A percentile compares a stretch with the other conserved stretches of the same genome.
Evolutionary conservation across 352 stramenopile species (phyloP).

Genomic region (Phytophthora pisi): DNA sequence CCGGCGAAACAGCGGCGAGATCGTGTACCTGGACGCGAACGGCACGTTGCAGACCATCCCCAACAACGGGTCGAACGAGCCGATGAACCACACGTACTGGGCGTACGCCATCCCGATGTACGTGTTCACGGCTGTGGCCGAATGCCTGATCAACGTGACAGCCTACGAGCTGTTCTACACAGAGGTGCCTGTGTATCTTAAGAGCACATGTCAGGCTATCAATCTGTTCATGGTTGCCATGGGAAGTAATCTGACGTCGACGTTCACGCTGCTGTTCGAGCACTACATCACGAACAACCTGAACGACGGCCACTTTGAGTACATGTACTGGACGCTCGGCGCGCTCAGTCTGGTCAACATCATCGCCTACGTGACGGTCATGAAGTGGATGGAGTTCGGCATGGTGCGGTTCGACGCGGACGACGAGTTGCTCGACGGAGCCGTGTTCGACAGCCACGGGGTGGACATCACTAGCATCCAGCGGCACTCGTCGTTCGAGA

Average conservation of each 20-base stretch:
- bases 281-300: conserved; percentile 74
- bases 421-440: conserved; percentile 66
- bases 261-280: conserved; percentile 87
- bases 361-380: conserved; percentile 72
- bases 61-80: conserved; percentile 63
- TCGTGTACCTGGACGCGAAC: conserved; percentile 41
- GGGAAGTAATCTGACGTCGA: conserved; percentile 88
- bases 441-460: conserved; percentile 63
- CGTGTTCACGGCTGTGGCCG: conserved; percentile 77
- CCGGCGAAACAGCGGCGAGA: conserved; percentile 51
- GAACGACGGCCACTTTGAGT: conserved; percentile 87
- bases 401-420: conserved; percentile 80
- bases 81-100: conserved; percentile 88
- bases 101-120: conserved; percentile 85
- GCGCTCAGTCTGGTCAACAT: conserved; percentile 78
- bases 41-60: conserved; percentile 38
- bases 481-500: conserved; percentile 81
- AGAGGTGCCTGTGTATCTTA: conserved; percentile 86
- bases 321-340: conserved; percentile 90
- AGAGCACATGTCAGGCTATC: conserved; percentile 88
- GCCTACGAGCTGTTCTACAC: conserved; percentile 91
- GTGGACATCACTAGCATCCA: conserved; percentile 74
- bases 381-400: conserved; percentile 90
- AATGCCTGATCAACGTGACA: conserved; percentile 90
- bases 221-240: conserved; percentile 91